A percentile compares a stretch with the other conserved stretches of the same genome.
Conservation (phyloP, 306 rosid species). For the Begonia masoniana region DNA sequence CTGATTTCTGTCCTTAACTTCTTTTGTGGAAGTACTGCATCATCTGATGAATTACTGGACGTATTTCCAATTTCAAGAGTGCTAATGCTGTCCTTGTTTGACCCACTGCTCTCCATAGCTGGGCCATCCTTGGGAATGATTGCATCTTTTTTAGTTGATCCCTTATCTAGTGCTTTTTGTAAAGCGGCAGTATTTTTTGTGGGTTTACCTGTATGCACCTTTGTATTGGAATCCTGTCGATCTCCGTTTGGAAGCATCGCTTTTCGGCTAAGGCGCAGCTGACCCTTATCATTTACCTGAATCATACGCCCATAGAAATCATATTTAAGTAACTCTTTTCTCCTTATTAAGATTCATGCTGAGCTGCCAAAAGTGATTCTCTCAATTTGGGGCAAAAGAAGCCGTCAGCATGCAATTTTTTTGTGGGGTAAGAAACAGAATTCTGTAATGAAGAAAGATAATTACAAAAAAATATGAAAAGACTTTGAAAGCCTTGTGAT, state of each 20-base stretch:
- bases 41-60: conserved; percentile 26
- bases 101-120: conserved; percentile 27
- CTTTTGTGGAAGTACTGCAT: conserved; percentile 32
- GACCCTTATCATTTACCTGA: conserved; percentile 88
- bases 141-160: conserved; percentile 12
- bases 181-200: conserved; percentile 13
- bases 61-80: conserved; percentile 23
- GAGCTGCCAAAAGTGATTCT: no score
- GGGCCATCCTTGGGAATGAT: conserved; percentile 8
- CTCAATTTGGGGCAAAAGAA: no score
- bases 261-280: conserved; percentile 84
- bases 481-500: background rate
- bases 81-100: conserved; percentile 20
- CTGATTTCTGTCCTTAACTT: conserved; percentile 45
- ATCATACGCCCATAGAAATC: conserved; percentile 7
- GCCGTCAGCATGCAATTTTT: no score
- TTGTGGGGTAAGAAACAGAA: no score
- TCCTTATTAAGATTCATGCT: no score
- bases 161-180: conserved; percentile 12
- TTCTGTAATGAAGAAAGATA: no score
- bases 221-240: conserved; percentile 26
- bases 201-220: conserved; percentile 26
- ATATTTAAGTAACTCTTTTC: no score
- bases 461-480: no score
- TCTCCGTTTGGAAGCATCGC: conserved; percentile 69